Percentiles rank a stretch among this genome's conserved stretches.
These are phyloP conservation scores for Exophiala bonariae DNA, from an alignment of 2,329 filamentous ascomycete genomes.

Conservation along the genomic window DNA sequence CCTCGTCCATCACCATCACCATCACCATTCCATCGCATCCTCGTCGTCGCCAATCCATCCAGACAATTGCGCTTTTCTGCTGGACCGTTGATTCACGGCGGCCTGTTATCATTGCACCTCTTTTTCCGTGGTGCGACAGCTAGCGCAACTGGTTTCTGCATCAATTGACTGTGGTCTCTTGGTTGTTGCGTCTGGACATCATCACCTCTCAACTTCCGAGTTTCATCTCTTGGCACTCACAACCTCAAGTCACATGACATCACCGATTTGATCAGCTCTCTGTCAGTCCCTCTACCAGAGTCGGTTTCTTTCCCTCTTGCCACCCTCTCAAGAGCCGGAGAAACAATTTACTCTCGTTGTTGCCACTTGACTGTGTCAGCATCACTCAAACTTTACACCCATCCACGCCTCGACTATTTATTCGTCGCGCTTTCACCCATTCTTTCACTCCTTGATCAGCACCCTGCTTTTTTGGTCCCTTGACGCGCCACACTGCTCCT, in stretches of 20 bases:
- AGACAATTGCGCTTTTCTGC: too few relatives aligned
- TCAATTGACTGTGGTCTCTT: too few relatives aligned
- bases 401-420: slow-evolving; percentile 13
- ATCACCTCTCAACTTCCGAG: neutral
- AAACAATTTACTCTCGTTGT: slow-evolving; percentile 9
- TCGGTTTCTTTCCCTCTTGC: too few relatives aligned
- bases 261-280: neutral
- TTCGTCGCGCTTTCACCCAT: slow-evolving; percentile 5
- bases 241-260: slow-evolving; percentile 12
- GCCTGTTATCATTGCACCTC: neutral
- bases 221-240: slow-evolving; percentile 3
- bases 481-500: slow-evolving; percentile 7
- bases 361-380: slow-evolving; percentile 31
- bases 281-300: neutral
- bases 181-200: too few relatives aligned
- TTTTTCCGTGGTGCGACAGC: neutral
- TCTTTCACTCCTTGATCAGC: neutral
- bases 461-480: slow-evolving; percentile 13
- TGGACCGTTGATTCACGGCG: neutral
- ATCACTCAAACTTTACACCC: slow-evolving; percentile 14
- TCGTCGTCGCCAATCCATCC: neutral
- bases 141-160: neutral
- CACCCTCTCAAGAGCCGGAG: too few relatives aligned
- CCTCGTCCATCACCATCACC: slow-evolving; percentile 1
- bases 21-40: slow-evolving; percentile 3